These are phyloP conservation scores for Yamadazyma phyllophila DNA, from an alignment of 805 yeast genomes.

Conservation along the genomic window DNA sequence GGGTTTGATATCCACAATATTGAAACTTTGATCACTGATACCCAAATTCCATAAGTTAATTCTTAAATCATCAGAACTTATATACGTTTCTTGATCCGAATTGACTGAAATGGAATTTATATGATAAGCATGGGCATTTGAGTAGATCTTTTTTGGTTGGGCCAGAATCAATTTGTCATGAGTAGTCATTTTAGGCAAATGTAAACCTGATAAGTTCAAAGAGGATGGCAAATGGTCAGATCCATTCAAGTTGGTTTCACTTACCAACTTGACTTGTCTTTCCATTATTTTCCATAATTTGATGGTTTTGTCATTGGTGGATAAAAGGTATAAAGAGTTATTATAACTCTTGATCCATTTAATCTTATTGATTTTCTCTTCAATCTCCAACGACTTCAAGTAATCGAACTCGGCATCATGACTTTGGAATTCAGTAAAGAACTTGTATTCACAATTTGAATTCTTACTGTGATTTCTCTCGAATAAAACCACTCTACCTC, in stretches of 20 bases:
- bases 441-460: slow-evolving; percentile 79
- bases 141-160: slow-evolving; percentile 84
- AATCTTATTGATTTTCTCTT: slow-evolving; percentile 96
- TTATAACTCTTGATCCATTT: slow-evolving; percentile 91
- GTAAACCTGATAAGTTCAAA: slow-evolving; percentile 37
- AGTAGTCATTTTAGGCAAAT: slow-evolving; percentile 82
- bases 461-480: slow-evolving; percentile 78
- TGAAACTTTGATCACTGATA: slow-evolving; percentile 91
- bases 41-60: slow-evolving; percentile 94
- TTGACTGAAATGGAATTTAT: slow-evolving; percentile 93
- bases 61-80: slow-evolving; percentile 90
- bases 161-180: slow-evolving; percentile 96
- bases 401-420: slow-evolving; percentile 99
- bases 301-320: slow-evolving; percentile 97
- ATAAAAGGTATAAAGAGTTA: slow-evolving; percentile 83
- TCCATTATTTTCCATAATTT: slow-evolving; percentile 96
- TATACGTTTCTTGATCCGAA: slow-evolving; percentile 93
- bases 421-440: slow-evolving; percentile 94
- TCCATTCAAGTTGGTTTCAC: slow-evolving; percentile 75
- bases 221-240: slow-evolving; percentile 21
- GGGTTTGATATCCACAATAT: slow-evolving; percentile 97
- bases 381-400: slow-evolving; percentile 91
- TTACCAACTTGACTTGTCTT: slow-evolving; percentile 85
- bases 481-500: slow-evolving; percentile 95
- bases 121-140: slow-evolving; percentile 98